Percentiles rank a stretch among this genome's conserved stretches.
phyloP scores from a whole-genome alignment of 1,284 basidiomycete genomes.

The Ganoderma meredithae region DNA sequence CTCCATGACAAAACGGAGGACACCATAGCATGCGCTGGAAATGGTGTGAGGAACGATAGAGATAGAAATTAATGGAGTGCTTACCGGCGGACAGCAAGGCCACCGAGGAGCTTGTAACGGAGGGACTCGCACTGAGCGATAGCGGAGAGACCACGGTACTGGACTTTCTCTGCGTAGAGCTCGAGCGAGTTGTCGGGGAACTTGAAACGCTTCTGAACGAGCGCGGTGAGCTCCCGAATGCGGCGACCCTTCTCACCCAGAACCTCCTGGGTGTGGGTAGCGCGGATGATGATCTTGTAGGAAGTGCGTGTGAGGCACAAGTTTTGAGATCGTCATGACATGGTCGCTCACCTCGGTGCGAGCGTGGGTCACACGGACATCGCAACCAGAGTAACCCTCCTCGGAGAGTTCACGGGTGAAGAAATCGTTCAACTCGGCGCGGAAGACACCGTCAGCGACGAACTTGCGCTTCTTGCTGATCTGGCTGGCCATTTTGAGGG shows the following conservation, averaged over 20 bases:
- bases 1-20: conserved; percentile 99
- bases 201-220: conserved; percentile 99
- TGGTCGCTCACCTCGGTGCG: conserved; percentile 83
- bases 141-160: conserved; percentile 98
- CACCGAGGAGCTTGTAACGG: conserved; percentile 99
- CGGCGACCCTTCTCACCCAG: conserved; percentile 99
- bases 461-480: conserved; percentile 99
- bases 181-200: conserved; percentile 99
- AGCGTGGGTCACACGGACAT: conserved; percentile 99
- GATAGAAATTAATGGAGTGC: conserved; percentile 36
- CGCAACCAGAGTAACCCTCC: conserved; percentile 99
- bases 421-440: conserved; percentile 98
- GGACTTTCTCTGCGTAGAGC: conserved; percentile 99
- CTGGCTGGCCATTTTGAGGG: conserved; percentile 74
- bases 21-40: conserved; percentile 97
- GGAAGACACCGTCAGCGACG: conserved; percentile 98
- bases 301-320: not conserved
- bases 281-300: conserved; percentile 97
- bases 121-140: conserved; percentile 99
- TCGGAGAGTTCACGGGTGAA: conserved; percentile 99
- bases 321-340: not conserved
- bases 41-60: not conserved
- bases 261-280: conserved; percentile 99
- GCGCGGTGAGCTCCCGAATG: conserved; percentile 97
- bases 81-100: conserved; percentile 97